These are phyloP conservation scores for Backusella tarrabulga DNA, from an alignment of 192 early-diverging fungal genomes.

Conservation along the genomic window DNA sequence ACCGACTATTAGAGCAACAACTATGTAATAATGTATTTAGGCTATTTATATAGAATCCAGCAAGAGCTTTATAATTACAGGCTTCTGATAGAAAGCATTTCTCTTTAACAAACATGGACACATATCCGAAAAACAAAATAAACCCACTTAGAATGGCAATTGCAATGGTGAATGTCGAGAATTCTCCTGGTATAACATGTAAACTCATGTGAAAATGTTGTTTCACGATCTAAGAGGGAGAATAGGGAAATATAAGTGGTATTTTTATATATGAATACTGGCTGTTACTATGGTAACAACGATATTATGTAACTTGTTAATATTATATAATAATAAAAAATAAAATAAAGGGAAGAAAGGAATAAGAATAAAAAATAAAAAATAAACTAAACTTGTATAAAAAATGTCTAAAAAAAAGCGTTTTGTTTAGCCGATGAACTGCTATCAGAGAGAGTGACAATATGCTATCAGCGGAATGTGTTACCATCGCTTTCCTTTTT, in stretches of 20 bases:
- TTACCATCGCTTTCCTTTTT: background rate
- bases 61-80: constrained; percentile 38
- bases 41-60: background rate
- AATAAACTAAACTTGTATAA: background rate
- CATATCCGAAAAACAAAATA: constrained; percentile 65
- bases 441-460: background rate
- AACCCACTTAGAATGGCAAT: constrained; percentile 69
- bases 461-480: background rate
- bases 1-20: constrained; percentile 85
- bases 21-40: constrained; percentile 13
- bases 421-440: background rate
- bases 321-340: background rate
- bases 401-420: background rate
- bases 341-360: background rate
- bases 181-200: constrained; percentile 34
- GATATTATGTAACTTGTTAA: background rate
- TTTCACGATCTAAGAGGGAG: background rate
- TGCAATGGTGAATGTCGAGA: constrained; percentile 40
- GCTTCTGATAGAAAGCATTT: constrained; percentile 72
- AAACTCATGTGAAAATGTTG: background rate
- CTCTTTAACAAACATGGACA: constrained; percentile 71
- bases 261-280: background rate
- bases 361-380: background rate
- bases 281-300: background rate
- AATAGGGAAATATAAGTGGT: background rate